Base-by-base conservation (phyloP, 2,329 filamentous ascomycete genomes). In the Monilinia polystroma region DNA sequence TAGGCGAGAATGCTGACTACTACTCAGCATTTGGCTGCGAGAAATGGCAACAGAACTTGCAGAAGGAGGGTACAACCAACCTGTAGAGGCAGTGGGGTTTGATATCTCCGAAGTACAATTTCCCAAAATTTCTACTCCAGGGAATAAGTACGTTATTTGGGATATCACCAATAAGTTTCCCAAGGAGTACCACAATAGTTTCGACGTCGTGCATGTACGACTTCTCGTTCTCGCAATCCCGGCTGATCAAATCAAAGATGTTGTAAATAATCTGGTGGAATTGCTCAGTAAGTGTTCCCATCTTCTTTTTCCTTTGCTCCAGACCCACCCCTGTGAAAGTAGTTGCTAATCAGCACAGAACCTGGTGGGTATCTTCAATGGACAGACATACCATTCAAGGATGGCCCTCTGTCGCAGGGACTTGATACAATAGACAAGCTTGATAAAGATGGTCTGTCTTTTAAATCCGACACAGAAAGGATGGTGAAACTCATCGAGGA, bases 121-220 rank as follows among this genome's bases (percentile, higher is more conserved):
- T 10, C 41, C 26, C 56, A n/a, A 59, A 1, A 32, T 5, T 47
- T 1, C 56, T 47, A 10, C 11, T 16, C 18, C 26, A 11, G 23
- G 14, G 32, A 32, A 16, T 1, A 59, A 47, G 6, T 47, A 47
- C 2, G 56, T 59, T 0, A 4, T 59, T 10, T 59, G 56, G 56
- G 41, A 59, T 32, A 59, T 59, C 41, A 59, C 56, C 3, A 47
- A 26, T 20, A 47, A 18, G 3, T 59, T 59, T 1, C 56, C 56
- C 18, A 20, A 59, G n/a, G 41, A 59, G 45, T 59, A 47, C 26
- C 41, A 59, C 18, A 1, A 41, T 4, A 59, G 16, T 6, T 59
- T 59, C 7, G 56, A 59, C 7, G 56, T 59, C 23, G 56, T 59
- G 41, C 56, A 59, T 16, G 2, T 59, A 16, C 41, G 56, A 32